phyloP scores from a whole-genome alignment of 2,329 filamentous ascomycete species.

The Cyclaneusma minus region DNA sequence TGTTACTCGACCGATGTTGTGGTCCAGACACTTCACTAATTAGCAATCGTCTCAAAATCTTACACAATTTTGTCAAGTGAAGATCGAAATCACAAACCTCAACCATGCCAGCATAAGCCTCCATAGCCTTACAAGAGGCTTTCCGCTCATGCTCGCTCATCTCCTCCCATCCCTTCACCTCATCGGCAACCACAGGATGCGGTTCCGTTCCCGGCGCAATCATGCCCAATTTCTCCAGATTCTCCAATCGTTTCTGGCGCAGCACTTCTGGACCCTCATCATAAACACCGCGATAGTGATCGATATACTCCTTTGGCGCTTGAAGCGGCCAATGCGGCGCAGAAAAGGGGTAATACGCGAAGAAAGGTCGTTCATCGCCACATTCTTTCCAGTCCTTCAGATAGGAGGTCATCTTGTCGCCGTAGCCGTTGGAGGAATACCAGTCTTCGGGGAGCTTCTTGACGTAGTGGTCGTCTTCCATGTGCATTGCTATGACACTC shows the following conservation, averaged over 20 bases:
- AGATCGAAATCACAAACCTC: constrained; percentile 7
- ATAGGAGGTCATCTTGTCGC: constrained; percentile 34
- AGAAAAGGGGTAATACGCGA: constrained; percentile 44
- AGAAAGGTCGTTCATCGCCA: constrained; percentile 30
- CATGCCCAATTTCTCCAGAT: constrained; percentile 27
- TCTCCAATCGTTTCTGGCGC: constrained; percentile 25
- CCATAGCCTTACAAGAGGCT: constrained; percentile 28
- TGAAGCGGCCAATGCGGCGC: constrained; percentile 50
- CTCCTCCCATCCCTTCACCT: constrained; percentile 24
- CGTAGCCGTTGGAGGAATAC: constrained; percentile 38
- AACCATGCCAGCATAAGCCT: constrained; percentile 33
- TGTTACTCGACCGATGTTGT: constrained; percentile 28
- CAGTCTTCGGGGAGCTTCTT: constrained; percentile 30
- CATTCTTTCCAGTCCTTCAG: constrained; percentile 28
- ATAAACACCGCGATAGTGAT: constrained; percentile 32
- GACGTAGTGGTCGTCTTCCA: constrained; percentile 2
- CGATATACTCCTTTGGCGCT: constrained; percentile 30
- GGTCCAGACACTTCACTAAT: constrained; percentile 23
- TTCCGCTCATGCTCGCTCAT: constrained; percentile 22
- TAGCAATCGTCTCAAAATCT: no score
- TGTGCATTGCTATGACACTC: constrained; percentile 20
- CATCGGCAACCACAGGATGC: constrained; percentile 25
- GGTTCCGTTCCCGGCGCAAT: constrained; percentile 25
- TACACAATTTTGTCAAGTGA: neutral
- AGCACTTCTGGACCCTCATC: constrained; percentile 32